phyloP scores from a whole-genome alignment of 352 stramenopile genomes.

The Phytophthora boehmeriae region DNA sequence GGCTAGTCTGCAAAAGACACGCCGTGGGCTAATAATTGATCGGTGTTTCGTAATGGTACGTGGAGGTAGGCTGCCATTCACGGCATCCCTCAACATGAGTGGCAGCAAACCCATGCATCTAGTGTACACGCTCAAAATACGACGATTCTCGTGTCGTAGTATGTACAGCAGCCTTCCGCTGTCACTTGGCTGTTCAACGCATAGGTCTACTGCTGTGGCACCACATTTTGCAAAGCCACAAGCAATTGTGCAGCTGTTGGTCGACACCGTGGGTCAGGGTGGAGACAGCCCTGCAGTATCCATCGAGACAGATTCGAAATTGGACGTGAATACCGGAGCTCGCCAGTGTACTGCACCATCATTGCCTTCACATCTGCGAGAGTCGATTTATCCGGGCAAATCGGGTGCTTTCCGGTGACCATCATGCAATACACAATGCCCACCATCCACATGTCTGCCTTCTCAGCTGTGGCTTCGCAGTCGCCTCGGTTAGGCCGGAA shows the following conservation, averaged over 20 bases:
- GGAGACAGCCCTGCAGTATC: slow-evolving; percentile 74
- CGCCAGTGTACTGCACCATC: slow-evolving; percentile 39
- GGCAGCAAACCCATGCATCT: slow-evolving; percentile 37
- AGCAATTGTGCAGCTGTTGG: slow-evolving; percentile 67
- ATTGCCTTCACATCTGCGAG: slow-evolving; percentile 50
- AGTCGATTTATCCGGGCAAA: slow-evolving; percentile 64
- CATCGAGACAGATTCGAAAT: slow-evolving; percentile 65
- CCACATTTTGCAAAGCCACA: slow-evolving; percentile 51
- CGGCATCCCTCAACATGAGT: slow-evolving; percentile 15
- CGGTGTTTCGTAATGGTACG: slow-evolving; percentile 36
- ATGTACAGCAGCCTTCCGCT: slow-evolving; percentile 44
- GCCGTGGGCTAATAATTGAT: slow-evolving; percentile 33
- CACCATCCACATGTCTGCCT: slow-evolving; percentile 87
- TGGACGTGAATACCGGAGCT: slow-evolving; percentile 43
- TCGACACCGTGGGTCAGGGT: slow-evolving; percentile 66
- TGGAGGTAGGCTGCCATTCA: slow-evolving; percentile 15
- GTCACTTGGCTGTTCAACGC: slow-evolving; percentile 31
- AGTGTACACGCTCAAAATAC: slow-evolving; percentile 65
- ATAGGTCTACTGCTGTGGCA: slow-evolving; percentile 36
- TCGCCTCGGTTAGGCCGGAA: slow-evolving; percentile 61
- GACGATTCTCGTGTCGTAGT: slow-evolving; percentile 39
- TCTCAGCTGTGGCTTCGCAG: slow-evolving; percentile 73
- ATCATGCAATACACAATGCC: slow-evolving; percentile 80
- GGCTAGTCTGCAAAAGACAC: slow-evolving; percentile 8
- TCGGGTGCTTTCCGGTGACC: slow-evolving; percentile 78